Evolutionary conservation across 495 filamentous ascomycete species (phyloP).

Genomic region (Sporormia fimetaria): DNA sequence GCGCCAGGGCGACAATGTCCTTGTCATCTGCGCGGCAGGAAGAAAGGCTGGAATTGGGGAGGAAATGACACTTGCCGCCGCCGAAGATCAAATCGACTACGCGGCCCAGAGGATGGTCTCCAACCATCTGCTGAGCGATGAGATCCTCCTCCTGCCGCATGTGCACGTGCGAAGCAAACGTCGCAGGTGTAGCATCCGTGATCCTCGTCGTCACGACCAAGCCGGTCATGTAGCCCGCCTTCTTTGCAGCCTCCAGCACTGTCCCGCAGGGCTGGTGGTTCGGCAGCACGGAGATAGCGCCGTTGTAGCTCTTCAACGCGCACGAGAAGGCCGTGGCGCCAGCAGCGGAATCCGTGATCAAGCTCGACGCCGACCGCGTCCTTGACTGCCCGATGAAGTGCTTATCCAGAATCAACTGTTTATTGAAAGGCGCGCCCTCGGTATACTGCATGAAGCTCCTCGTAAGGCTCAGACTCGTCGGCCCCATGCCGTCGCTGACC

Average conservation of each 20-base stretch:
- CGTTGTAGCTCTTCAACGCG: constrained; percentile 86
- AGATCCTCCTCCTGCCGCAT: constrained; percentile 68
- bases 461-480: constrained; percentile 75
- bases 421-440: constrained; percentile 53
- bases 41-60: constrained; percentile 62
- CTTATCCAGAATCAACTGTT: constrained; percentile 67
- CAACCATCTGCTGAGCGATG: constrained; percentile 85
- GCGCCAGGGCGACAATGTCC: constrained; percentile 55
- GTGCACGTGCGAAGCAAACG: constrained; percentile 84
- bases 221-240: constrained; percentile 82
- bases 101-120: constrained; percentile 70
- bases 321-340: constrained; percentile 95
- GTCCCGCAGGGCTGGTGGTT: constrained; percentile 82
- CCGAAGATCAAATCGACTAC: constrained; percentile 86
- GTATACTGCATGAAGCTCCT: constrained; percentile 64
- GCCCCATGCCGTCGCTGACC: constrained; percentile 98
- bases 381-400: constrained; percentile 82
- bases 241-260: constrained; percentile 86
- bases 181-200: constrained; percentile 95
- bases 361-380: constrained; percentile 65
- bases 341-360: constrained; percentile 90
- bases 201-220: constrained; percentile 91
- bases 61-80: constrained; percentile 85
- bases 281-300: constrained; percentile 80
- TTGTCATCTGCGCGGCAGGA: constrained; percentile 68